Conservation (phyloP, 768 basidiomycete species). For the Royoungia palumana region DNA sequence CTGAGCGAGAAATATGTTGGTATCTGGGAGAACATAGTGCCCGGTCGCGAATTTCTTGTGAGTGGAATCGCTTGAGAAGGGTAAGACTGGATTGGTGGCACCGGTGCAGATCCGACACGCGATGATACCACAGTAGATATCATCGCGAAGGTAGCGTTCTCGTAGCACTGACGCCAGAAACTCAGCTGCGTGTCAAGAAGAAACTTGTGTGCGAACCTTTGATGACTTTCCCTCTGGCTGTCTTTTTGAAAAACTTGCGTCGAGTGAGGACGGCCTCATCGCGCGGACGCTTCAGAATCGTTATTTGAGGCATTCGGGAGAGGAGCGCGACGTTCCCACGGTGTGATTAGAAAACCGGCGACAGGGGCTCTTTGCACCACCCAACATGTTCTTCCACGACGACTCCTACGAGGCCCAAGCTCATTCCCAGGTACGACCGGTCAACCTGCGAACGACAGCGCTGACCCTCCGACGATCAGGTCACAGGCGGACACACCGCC, state of each 20-base stretch:
- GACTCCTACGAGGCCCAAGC: slow-evolving; percentile 27
- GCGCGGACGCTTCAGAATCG: slow-evolving; percentile 66
- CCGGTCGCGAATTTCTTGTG: slow-evolving; percentile 61
- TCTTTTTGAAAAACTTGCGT: slow-evolving; percentile 95
- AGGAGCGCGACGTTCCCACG: too few species aligned
- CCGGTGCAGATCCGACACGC: slow-evolving; percentile 61
- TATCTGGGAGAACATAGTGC: slow-evolving; percentile 88
- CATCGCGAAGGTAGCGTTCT: slow-evolving; percentile 90
- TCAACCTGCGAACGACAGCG: too few species aligned
- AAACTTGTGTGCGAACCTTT: slow-evolving; percentile 55
- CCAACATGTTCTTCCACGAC: slow-evolving; percentile 20
- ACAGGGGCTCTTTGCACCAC: too few species aligned
- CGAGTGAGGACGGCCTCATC: slow-evolving; percentile 75
- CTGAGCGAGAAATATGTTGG: slow-evolving; percentile 92
- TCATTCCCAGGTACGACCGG: slow-evolving; percentile 7
- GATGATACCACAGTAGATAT: slow-evolving; percentile 82
- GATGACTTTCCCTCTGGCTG: slow-evolving; percentile 87
- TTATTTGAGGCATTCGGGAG: slow-evolving; percentile 52
- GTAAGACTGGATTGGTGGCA: slow-evolving; percentile 45
- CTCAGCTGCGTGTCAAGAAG: neutral
- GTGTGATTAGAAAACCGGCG: too few species aligned
- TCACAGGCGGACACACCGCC: slow-evolving; percentile 15
- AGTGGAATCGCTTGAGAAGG: slow-evolving; percentile 51
- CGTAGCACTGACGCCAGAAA: slow-evolving; percentile 66
- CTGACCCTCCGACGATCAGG: slow-evolving; percentile 2